Evolutionary conservation across 2,329 filamentous ascomycete species (phyloP).

Genomic region (Colletotrichum sojae): DNA sequence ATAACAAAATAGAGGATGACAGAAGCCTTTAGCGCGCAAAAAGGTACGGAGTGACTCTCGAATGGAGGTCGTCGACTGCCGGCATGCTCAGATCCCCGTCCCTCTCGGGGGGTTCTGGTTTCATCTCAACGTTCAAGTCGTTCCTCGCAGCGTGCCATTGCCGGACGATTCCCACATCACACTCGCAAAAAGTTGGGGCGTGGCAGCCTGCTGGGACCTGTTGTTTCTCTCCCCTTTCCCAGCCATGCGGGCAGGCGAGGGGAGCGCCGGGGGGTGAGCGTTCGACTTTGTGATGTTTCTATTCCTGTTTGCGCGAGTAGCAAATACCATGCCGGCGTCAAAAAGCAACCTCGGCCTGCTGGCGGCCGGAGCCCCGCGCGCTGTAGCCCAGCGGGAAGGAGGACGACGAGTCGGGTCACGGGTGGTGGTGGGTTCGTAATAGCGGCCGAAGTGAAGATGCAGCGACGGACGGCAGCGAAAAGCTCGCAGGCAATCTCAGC

Average conservation of each 20-base stretch:
- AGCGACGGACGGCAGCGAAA: slow-evolving; percentile 13
- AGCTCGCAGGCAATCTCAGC: slow-evolving; percentile 38
- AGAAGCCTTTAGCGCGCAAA: slow-evolving; percentile 6
- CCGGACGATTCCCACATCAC: slow-evolving; percentile 33
- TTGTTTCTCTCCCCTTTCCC: slow-evolving; percentile 23
- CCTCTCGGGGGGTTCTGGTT: slow-evolving; percentile 32
- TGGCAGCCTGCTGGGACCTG: slow-evolving; percentile 18
- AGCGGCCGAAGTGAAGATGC: slow-evolving; percentile 6
- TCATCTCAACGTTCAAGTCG: slow-evolving; percentile 39
- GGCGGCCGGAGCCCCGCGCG: slow-evolving; percentile 25
- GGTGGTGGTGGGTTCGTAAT: slow-evolving; percentile 1
- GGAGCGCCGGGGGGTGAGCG: background rate
- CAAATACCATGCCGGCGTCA: slow-evolving; percentile 32
- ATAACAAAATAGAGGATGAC: slow-evolving; percentile 11
- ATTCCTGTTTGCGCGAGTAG: slow-evolving; percentile 28
- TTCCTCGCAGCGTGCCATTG: slow-evolving; percentile 37
- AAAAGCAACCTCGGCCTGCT: slow-evolving; percentile 29
- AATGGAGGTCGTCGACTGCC: slow-evolving; percentile 30
- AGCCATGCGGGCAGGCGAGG: slow-evolving; percentile 20
- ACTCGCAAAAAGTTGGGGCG: slow-evolving; percentile 1
- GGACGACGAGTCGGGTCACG: background rate
- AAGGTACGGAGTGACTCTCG: slow-evolving; percentile 4
- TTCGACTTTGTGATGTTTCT: slow-evolving; percentile 37
- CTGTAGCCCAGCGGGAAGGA: slow-evolving; percentile 16
- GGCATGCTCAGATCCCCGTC: slow-evolving; percentile 35